Percentiles rank a stretch among this genome's conserved stretches.
Conservation (phyloP, 805 yeast genomes). For the Starmerella stigmatis region DNA sequence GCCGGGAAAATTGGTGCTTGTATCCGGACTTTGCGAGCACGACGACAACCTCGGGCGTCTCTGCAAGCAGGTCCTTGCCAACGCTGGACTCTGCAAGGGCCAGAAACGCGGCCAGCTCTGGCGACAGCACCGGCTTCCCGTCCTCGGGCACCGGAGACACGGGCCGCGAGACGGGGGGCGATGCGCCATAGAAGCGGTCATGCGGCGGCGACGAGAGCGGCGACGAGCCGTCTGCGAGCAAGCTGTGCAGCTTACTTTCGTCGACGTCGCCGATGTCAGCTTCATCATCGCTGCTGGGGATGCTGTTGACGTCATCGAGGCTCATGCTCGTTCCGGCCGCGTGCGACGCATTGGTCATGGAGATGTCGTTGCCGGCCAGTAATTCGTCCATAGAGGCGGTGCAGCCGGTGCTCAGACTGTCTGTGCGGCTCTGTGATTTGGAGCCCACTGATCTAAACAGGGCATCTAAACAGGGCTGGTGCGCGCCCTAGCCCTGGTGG, state of each 20-base stretch:
- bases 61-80: background rate
- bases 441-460: no score
- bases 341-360: slow-evolving; percentile 4
- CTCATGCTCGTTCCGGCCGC: slow-evolving; percentile 2
- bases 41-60: slow-evolving; percentile 26
- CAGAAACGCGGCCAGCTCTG: background rate
- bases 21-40: slow-evolving; percentile 60
- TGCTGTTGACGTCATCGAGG: background rate
- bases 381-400: background rate
- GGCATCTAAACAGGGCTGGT: background rate
- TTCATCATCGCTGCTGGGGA: background rate
- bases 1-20: slow-evolving; percentile 61
- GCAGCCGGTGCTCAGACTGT: no score
- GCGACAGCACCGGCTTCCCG: background rate
- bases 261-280: background rate
- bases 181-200: background rate
- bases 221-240: background rate
- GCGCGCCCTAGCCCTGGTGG: slow-evolving; percentile 2
- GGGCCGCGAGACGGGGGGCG: background rate
- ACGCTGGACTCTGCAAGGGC: background rate
- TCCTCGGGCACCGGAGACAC: slow-evolving; percentile 1
- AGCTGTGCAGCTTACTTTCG: slow-evolving; percentile 1
- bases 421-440: no score
- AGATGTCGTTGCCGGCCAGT: background rate
- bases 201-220: slow-evolving; percentile 38